These are phyloP conservation scores for Protoeuglena noctilucae DNA, from an alignment of 139 green algal genomes.

Conservation along the genomic window DNA sequence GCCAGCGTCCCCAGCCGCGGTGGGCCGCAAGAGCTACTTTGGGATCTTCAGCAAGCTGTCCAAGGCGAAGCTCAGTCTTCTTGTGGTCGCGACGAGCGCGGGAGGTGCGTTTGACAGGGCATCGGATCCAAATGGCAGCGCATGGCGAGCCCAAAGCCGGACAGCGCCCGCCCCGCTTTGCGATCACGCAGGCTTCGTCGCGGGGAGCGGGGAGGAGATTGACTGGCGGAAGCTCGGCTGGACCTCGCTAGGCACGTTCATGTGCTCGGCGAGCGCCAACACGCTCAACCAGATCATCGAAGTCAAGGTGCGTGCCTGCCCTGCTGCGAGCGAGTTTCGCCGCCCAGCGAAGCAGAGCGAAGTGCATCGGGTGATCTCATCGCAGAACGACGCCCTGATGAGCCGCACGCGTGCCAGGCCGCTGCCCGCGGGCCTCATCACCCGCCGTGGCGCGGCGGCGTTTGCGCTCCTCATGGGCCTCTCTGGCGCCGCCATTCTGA, in stretches of 20 bases:
- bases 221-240: constrained; percentile 54
- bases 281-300: constrained; percentile 92
- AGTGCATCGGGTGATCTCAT: too few relatives aligned
- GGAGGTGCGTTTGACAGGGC: constrained; percentile 41
- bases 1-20: constrained; percentile 1
- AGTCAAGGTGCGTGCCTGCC: too few relatives aligned
- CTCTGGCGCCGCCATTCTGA: constrained; percentile 48
- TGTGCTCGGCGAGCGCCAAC: constrained; percentile 74
- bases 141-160: too few relatives aligned
- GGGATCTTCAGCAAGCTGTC: constrained; percentile 67
- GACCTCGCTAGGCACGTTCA: constrained; percentile 75
- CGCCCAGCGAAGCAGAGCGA: too few relatives aligned
- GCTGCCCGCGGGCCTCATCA: constrained; percentile 70
- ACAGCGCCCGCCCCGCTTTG: not conserved
- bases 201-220: constrained; percentile 44
- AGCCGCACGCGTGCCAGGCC: constrained; percentile 68
- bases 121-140: not conserved
- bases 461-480: constrained; percentile 61
- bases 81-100: constrained; percentile 75
- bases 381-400: constrained; percentile 69
- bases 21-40: constrained; percentile 16
- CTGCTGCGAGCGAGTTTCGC: too few relatives aligned
- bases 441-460: constrained; percentile 37
- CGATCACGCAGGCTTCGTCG: not conserved
- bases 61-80: constrained; percentile 64